Conservation (phyloP, 208 protist species). For the Crithidia bombi region DNA sequence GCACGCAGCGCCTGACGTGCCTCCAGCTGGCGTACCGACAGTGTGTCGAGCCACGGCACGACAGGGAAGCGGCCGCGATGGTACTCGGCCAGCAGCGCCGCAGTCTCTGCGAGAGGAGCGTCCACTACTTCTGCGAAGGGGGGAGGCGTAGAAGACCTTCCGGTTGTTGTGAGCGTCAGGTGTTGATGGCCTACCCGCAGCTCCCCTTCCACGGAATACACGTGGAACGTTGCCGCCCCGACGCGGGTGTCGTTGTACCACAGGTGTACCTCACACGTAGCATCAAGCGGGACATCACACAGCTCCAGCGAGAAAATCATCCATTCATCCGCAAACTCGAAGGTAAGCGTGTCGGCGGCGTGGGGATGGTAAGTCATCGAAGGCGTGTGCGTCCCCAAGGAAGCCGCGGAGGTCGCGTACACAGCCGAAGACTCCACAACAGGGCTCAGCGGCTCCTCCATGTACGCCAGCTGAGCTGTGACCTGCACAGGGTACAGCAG, state of each 20-base stretch:
- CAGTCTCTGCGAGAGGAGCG: neutral
- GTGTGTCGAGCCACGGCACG: constrained; percentile 80
- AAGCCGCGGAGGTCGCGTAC: constrained; percentile 6
- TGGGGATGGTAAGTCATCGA: neutral
- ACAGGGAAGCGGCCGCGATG: constrained; percentile 49
- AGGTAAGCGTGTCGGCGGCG: neutral
- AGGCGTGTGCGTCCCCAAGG: neutral
- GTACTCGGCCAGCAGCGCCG: constrained; percentile 20
- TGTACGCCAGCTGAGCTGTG: constrained; percentile 62
- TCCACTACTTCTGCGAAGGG: neutral
- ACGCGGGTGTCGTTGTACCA: constrained; percentile 21
- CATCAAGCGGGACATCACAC: constrained; percentile 85
- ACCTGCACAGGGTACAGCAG: constrained; percentile 37
- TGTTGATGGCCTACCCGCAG: constrained; percentile 50
- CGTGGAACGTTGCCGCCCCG: constrained; percentile 34
- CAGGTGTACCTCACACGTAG: constrained; percentile 34
- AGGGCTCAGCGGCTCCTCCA: constrained; percentile 62
- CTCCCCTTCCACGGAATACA: constrained; percentile 46
- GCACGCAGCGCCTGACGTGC: constrained; percentile 13
- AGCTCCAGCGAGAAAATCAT: constrained; percentile 82
- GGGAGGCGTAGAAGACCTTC: neutral
- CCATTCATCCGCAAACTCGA: constrained; percentile 39
- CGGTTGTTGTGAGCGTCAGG: constrained; percentile 26
- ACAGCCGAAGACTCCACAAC: constrained; percentile 51
- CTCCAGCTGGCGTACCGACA: constrained; percentile 56